Percentiles rank a stretch among this genome's conserved stretches.
These are phyloP conservation scores for Trichophyton simii DNA, from an alignment of 2,329 filamentous ascomycete genomes.

Conservation along the genomic window DNA sequence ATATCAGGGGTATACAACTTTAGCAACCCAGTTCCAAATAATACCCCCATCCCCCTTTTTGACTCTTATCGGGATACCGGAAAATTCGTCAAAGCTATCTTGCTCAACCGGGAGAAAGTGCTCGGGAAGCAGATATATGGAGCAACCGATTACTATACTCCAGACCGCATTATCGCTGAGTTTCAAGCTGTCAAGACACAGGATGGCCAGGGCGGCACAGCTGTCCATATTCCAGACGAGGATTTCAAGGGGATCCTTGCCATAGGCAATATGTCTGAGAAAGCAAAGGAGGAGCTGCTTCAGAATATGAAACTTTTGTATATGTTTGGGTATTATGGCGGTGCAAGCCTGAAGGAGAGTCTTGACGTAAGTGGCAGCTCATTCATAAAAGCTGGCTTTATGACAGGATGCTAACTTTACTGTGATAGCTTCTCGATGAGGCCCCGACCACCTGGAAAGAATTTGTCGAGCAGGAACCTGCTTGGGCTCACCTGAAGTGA, in stretches of 20 bases:
- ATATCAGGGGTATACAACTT: conserved; percentile 21
- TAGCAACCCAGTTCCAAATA: conserved; percentile 17
- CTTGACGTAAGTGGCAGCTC: conserved; percentile 16
- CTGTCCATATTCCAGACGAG: conserved; percentile 16
- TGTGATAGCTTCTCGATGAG: not conserved
- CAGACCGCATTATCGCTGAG: conserved; percentile 29
- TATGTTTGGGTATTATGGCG: conserved; percentile 43
- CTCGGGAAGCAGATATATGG: conserved; percentile 35
- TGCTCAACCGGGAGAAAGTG: conserved; percentile 32
- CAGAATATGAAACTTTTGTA: conserved; percentile 44
- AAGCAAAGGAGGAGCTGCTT: conserved; percentile 35
- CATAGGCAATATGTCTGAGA: not conserved
- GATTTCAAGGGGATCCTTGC: conserved; percentile 20
- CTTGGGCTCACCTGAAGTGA: not conserved
- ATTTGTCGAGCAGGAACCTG: not conserved
- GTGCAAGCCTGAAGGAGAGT: conserved; percentile 22
- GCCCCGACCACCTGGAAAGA: not conserved
- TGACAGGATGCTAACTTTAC: not conserved
- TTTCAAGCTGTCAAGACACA: conserved; percentile 30
- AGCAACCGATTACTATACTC: conserved; percentile 30
- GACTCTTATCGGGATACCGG: conserved; percentile 36
- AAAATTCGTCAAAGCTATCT: conserved; percentile 24
- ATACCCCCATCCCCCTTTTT: conserved; percentile 32
- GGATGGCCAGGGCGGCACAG: conserved; percentile 21
- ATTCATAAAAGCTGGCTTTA: not conserved